A percentile compares a stretch with the other conserved stretches of the same genome.
phyloP scores from a whole-genome alignment of 352 stramenopile genomes.

The Plasmopara halstedii region DNA sequence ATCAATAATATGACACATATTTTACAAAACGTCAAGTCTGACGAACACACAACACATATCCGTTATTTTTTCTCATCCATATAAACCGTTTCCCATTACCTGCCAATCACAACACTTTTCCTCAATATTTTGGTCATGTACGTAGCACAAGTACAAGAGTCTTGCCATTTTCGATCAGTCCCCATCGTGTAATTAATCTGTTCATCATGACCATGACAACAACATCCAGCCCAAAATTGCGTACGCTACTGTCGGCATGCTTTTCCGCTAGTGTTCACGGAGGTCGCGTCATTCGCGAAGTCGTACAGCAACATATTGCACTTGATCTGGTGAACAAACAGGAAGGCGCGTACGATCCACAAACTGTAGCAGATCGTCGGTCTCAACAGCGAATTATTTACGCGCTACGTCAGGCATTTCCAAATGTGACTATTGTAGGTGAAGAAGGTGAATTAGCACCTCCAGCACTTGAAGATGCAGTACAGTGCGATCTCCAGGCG shows the following conservation, averaged over 20 bases:
- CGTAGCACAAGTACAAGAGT: neutral
- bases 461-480: slow-evolving; percentile 35
- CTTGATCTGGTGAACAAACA: slow-evolving; percentile 73
- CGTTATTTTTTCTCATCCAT: no score
- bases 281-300: slow-evolving; percentile 60
- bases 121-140: no score
- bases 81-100: no score
- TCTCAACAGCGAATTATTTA: slow-evolving; percentile 66
- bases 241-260: slow-evolving; percentile 46
- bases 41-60: no score
- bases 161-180: slow-evolving; percentile 3
- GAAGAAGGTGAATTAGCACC: slow-evolving; percentile 61
- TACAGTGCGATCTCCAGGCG: slow-evolving; percentile 34
- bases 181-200: neutral
- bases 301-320: slow-evolving; percentile 40
- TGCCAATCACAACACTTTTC: no score
- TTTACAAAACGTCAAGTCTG: no score
- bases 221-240: slow-evolving; percentile 18
- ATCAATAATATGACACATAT: no score
- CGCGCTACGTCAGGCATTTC: slow-evolving; percentile 48
- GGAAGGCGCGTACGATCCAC: slow-evolving; percentile 63
- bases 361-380: slow-evolving; percentile 68
- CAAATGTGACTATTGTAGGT: slow-evolving; percentile 33
- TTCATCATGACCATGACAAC: neutral
- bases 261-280: slow-evolving; percentile 44